phyloP scores from a whole-genome alignment of 345 rosid species.

The Orychophragmus violaceus region DNA sequence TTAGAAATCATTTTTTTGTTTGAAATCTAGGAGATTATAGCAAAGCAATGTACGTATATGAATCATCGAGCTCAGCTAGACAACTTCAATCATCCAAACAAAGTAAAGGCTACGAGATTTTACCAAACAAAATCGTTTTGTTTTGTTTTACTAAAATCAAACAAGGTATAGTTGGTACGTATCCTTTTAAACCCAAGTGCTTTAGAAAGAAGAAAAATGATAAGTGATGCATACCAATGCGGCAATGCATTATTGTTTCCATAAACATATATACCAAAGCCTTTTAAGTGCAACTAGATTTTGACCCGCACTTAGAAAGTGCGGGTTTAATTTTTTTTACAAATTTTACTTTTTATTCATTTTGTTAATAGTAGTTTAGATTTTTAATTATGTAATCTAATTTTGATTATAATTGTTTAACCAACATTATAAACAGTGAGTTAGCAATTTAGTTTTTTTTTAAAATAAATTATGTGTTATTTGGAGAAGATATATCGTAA shows the following conservation, averaged over 20 bases:
- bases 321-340: too few species aligned
- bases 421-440: too few species aligned
- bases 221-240: background rate
- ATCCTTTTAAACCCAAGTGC: background rate
- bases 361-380: too few species aligned
- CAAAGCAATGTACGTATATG: background rate
- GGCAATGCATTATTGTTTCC: conserved; percentile 7
- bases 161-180: background rate
- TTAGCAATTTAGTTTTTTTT: too few species aligned
- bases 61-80: background rate
- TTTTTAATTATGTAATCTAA: too few species aligned
- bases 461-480: too few species aligned
- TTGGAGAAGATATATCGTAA: too few species aligned
- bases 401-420: too few species aligned
- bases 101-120: background rate
- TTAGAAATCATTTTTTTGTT: background rate
- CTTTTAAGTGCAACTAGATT: too few species aligned
- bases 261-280: background rate
- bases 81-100: background rate
- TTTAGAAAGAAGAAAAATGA: background rate
- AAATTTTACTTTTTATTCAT: too few species aligned
- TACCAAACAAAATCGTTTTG: background rate
- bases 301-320: too few species aligned
- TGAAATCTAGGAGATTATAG: too few species aligned
- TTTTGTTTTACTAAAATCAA: background rate